Conservation (phyloP, 305 asterid species). For the Fraxinus platypoda region DNA sequence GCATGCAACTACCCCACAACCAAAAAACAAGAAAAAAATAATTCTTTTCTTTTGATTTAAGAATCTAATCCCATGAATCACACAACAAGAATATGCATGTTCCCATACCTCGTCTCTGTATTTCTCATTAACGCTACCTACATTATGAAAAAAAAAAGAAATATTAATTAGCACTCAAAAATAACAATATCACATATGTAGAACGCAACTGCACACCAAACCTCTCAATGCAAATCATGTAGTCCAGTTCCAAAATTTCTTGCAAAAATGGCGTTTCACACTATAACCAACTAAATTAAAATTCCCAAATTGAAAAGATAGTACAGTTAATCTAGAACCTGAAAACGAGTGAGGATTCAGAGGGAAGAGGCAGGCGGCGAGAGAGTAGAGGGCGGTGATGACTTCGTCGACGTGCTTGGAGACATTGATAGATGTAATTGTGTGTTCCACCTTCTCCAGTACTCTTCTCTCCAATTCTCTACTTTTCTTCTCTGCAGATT, state of each 20-base stretch:
- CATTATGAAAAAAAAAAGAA: slow-evolving; percentile 5
- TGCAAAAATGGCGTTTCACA: background rate
- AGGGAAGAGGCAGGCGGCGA: slow-evolving; percentile 67
- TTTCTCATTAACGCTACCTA: slow-evolving; percentile 60
- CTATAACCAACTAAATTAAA: background rate
- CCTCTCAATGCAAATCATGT: background rate
- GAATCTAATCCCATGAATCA: background rate
- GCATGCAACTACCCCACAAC: slow-evolving; percentile 42
- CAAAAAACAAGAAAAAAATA: background rate
- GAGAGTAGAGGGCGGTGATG: slow-evolving; percentile 65
- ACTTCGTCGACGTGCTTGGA: slow-evolving; percentile 70
- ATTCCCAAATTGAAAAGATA: background rate
- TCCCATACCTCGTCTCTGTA: slow-evolving; percentile 55
- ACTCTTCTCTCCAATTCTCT: slow-evolving; percentile 44
- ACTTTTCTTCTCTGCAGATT: slow-evolving; percentile 23
- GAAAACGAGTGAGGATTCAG: slow-evolving; percentile 40
- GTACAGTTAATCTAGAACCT: slow-evolving; percentile 35
- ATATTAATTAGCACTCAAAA: background rate
- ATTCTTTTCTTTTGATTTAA: background rate
- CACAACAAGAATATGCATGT: background rate
- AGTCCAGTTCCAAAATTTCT: background rate
- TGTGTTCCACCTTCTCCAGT: slow-evolving; percentile 58
- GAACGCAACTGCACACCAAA: background rate
- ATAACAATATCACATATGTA: background rate
- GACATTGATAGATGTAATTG: slow-evolving; percentile 45